phyloP scores from a whole-genome alignment of 371 early-diverging fungal species.

The Mortierella sp. region DNA sequence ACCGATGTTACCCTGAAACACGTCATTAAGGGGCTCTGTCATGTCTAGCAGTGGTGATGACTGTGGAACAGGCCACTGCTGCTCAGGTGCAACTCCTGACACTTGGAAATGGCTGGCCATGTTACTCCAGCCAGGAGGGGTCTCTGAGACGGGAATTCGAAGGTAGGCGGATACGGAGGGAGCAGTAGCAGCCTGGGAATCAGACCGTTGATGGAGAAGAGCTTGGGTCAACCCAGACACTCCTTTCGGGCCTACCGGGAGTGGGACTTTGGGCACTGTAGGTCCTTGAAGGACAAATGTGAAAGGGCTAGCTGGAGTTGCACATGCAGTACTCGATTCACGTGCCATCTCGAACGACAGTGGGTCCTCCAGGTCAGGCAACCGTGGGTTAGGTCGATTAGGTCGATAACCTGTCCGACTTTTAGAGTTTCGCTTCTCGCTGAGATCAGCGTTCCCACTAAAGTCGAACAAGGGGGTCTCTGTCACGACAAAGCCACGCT shows the following conservation, averaged over 20 bases:
- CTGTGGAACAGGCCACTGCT: background rate
- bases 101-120: background rate
- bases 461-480: conserved; percentile 40
- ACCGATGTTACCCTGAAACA: background rate
- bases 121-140: background rate
- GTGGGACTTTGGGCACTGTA: background rate
- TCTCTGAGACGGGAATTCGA: background rate
- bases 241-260: background rate
- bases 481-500: conserved; percentile 25
- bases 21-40: background rate
- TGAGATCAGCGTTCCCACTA: conserved; percentile 18
- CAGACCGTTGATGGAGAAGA: background rate
- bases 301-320: background rate
- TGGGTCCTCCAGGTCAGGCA: background rate
- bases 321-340: background rate
- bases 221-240: background rate
- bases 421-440: background rate
- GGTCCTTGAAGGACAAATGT: background rate
- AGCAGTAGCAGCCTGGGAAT: background rate
- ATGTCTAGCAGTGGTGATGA: background rate
- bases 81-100: background rate
- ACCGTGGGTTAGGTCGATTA: background rate
- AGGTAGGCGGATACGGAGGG: background rate
- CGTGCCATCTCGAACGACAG: background rate
- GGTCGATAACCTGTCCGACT: background rate